A percentile compares a stretch with the other conserved stretches of the same genome.
These are phyloP conservation scores for Hyaloscypha finlandica DNA, from an alignment of 495 filamentous ascomycete species.

Conservation along the genomic window DNA sequence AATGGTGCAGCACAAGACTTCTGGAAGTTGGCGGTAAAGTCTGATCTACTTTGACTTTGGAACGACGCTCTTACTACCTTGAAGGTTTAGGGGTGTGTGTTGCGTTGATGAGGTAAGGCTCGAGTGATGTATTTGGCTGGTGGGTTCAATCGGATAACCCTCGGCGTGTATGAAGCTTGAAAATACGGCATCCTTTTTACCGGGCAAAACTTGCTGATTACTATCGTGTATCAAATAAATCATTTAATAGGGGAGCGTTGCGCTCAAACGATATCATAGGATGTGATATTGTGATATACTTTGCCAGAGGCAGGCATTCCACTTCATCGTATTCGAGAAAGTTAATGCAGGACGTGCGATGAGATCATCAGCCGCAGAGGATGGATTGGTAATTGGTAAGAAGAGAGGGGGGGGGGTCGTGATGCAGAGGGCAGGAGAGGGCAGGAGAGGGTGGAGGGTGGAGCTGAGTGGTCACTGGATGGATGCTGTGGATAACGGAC, in stretches of 20 bases:
- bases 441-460: background rate
- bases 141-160: background rate
- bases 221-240: too few relatives aligned
- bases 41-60: background rate
- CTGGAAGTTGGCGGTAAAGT: background rate
- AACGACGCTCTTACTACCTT: background rate
- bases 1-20: background rate
- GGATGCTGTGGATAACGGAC: background rate
- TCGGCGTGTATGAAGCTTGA: background rate
- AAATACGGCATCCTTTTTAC: background rate
- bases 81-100: background rate
- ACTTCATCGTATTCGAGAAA: background rate
- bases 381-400: conserved; percentile 7
- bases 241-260: too few relatives aligned
- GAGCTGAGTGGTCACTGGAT: background rate
- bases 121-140: background rate
- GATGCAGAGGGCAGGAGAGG: background rate
- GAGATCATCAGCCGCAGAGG: conserved; percentile 6
- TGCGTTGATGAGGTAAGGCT: background rate
- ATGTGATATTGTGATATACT: background rate
- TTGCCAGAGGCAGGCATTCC: background rate
- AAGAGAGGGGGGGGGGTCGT: background rate
- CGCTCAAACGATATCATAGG: background rate
- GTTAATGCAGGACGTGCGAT: conserved; percentile 9
- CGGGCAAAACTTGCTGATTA: background rate